Evolutionary conservation across 495 filamentous ascomycete genomes (phyloP).

Genomic region (Penicillium alfredii): DNA sequence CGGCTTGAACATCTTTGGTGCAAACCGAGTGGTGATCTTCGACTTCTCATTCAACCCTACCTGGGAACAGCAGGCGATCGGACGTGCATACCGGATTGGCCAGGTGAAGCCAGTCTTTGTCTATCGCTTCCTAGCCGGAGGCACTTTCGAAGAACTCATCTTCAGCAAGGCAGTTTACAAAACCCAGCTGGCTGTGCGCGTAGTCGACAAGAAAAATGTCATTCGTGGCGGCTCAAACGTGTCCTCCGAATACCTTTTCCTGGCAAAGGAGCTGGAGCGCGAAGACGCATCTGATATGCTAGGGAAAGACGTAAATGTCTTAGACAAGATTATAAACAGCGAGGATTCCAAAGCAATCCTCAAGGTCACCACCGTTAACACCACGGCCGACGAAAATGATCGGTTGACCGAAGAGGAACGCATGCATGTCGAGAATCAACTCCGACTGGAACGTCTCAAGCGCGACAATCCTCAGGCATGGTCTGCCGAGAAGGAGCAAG

Average conservation of each 20-base stretch:
- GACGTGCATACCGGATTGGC: conserved; percentile 80
- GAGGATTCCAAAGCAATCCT: conserved; percentile 36
- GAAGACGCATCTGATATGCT: conserved; percentile 46
- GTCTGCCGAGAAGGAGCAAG: no score
- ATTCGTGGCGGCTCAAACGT: conserved; percentile 48
- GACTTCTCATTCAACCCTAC: conserved; percentile 78
- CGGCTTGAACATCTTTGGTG: conserved; percentile 76
- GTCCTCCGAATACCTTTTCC: conserved; percentile 48
- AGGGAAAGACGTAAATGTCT: conserved; percentile 59
- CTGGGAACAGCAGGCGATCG: conserved; percentile 83
- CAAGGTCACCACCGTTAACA: conserved; percentile 51
- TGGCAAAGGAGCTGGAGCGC: conserved; percentile 46
- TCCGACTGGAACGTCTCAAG: conserved; percentile 39
- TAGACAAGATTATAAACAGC: conserved; percentile 59
- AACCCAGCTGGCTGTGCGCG: conserved; percentile 65
- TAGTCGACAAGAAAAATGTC: conserved; percentile 78
- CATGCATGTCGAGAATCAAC: conserved; percentile 37
- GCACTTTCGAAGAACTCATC: conserved; percentile 70
- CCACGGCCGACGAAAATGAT: conserved; percentile 51
- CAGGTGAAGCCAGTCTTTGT: conserved; percentile 80
- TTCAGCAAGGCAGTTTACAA: conserved; percentile 75
- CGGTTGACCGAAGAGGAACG: conserved; percentile 51
- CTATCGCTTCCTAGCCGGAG: conserved; percentile 75
- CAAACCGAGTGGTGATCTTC: conserved; percentile 84
- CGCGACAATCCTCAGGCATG: conserved; percentile 23